Percentiles rank a stretch among this genome's conserved stretches.
Conservation (phyloP, 768 basidiomycete species). For the Suillus weaverae region DNA sequence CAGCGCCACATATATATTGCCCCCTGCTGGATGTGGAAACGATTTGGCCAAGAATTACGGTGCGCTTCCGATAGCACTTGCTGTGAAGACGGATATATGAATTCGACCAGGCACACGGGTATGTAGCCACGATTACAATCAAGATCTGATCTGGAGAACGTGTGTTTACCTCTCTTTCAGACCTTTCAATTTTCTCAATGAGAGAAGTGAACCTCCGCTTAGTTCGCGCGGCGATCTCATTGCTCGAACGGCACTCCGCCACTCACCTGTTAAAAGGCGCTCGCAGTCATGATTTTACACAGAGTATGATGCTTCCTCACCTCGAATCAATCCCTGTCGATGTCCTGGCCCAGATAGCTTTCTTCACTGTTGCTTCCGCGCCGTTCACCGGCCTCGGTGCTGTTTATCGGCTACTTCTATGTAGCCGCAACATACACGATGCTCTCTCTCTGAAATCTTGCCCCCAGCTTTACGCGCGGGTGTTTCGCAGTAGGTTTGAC, state of each 20-base stretch:
- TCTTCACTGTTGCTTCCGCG: constrained; percentile 42
- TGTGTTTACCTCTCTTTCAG: constrained; percentile 32
- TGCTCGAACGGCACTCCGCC: constrained; percentile 36
- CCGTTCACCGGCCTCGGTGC: constrained; percentile 39
- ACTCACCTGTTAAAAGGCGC: constrained; percentile 20
- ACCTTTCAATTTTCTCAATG: constrained; percentile 38
- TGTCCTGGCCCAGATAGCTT: constrained; percentile 56
- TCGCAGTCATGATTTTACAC: constrained; percentile 24
- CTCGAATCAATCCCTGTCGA: constrained; percentile 55
- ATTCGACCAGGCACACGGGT: constrained; percentile 34
- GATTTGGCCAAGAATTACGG: constrained; percentile 7
- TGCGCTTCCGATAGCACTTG: constrained; percentile 25
- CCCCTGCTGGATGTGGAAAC: constrained; percentile 12
- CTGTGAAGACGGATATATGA: constrained; percentile 37
- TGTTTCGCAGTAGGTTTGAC: constrained; percentile 56
- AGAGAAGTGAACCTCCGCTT: constrained; percentile 34
- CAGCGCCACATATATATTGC: constrained; percentile 6
- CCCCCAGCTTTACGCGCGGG: constrained; percentile 56
- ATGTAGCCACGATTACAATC: constrained; percentile 31
- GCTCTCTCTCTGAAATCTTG: constrained; percentile 42
- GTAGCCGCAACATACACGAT: constrained; percentile 44
- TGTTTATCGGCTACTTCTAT: constrained; percentile 46
- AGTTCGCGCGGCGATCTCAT: constrained; percentile 32
- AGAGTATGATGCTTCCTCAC: constrained; percentile 41
- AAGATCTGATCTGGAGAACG: constrained; percentile 32